Evolutionary conservation across 805 yeast genomes (phyloP).

Genomic region (Lipomyces japonicus): DNA sequence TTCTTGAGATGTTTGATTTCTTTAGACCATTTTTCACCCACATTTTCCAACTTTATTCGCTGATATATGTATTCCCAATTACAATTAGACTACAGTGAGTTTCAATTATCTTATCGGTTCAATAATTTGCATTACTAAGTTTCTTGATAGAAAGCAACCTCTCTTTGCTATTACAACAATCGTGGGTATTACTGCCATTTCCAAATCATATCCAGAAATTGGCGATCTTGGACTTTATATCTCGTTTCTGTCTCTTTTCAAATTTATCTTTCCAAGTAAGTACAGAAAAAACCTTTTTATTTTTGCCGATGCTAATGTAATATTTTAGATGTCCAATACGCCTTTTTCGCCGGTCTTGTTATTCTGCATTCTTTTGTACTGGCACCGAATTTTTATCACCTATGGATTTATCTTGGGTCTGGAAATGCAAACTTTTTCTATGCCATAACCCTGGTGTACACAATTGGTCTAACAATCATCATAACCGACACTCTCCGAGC

Average conservation of each 20-base stretch:
- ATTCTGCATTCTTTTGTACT: conserved; percentile 58
- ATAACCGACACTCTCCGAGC: conserved; percentile 82
- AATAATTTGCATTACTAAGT: not conserved
- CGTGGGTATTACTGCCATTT: conserved; percentile 54
- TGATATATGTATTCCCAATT: conserved; percentile 67
- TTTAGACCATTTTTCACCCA: conserved; percentile 79
- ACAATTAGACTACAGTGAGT: conserved; percentile 54
- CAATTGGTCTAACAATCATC: conserved; percentile 62
- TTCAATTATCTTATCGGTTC: not conserved
- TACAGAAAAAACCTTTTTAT: not conserved
- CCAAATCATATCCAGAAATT: conserved; percentile 81
- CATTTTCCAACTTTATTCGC: conserved; percentile 72
- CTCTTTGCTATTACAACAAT: conserved; percentile 52
- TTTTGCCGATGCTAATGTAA: not conserved
- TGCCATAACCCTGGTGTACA: conserved; percentile 82
- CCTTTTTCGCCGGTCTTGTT: conserved; percentile 50
- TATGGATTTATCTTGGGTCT: conserved; percentile 91
- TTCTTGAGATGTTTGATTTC: conserved; percentile 89
- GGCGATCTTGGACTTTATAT: conserved; percentile 66
- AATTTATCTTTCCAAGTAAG: conserved; percentile 39
- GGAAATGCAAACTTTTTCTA: conserved; percentile 96
- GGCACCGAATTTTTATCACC: conserved; percentile 84
- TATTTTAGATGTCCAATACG: conserved; percentile 41
- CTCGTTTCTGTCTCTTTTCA: conserved; percentile 46
- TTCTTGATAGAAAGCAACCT: conserved; percentile 44